Conservation (phyloP, 805 yeast species). For the Suhomyces xylopsoci region DNA sequence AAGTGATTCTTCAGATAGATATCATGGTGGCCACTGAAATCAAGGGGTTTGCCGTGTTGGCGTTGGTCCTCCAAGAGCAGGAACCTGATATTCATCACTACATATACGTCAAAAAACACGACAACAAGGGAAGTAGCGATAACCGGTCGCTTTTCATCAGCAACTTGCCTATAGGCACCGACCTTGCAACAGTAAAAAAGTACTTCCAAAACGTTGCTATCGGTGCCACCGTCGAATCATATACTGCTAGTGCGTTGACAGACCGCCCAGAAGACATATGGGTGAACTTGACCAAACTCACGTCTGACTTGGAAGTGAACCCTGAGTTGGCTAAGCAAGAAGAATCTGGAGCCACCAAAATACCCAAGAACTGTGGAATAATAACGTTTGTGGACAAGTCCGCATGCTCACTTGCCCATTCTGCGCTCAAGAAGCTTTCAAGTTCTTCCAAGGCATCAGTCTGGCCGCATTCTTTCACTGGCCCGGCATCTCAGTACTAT, state of each 20-base stretch:
- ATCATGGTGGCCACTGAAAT: constrained; percentile 33
- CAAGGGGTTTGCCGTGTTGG: constrained; percentile 56
- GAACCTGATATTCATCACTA: constrained; percentile 45
- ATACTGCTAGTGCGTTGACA: constrained; percentile 31
- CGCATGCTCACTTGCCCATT: constrained; percentile 61
- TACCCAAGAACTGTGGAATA: constrained; percentile 74
- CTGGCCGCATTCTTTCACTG: constrained; percentile 37
- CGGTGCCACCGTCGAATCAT: constrained; percentile 60
- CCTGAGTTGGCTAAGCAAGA: constrained; percentile 16
- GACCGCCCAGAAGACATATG: constrained; percentile 45
- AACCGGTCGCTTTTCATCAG: constrained; percentile 64
- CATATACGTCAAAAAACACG: constrained; percentile 65
- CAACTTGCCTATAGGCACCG: constrained; percentile 69
- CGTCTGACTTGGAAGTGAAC: constrained; percentile 50
- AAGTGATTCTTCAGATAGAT: background rate
- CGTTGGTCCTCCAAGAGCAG: constrained; percentile 40
- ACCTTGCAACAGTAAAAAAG: constrained; percentile 49
- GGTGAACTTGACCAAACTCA: constrained; percentile 51
- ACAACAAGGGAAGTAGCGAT: constrained; percentile 23
- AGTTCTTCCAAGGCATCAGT: constrained; percentile 18
- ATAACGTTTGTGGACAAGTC: constrained; percentile 72
- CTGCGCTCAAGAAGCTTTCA: constrained; percentile 54
- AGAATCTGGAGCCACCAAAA: constrained; percentile 35
- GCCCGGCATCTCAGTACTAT: constrained; percentile 43
- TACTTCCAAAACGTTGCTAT: constrained; percentile 59